Evolutionary conservation across 148 eudicot species (phyloP), one percentile per base, ranked within the genome.

Genomic region (Cornus florida): DNA sequence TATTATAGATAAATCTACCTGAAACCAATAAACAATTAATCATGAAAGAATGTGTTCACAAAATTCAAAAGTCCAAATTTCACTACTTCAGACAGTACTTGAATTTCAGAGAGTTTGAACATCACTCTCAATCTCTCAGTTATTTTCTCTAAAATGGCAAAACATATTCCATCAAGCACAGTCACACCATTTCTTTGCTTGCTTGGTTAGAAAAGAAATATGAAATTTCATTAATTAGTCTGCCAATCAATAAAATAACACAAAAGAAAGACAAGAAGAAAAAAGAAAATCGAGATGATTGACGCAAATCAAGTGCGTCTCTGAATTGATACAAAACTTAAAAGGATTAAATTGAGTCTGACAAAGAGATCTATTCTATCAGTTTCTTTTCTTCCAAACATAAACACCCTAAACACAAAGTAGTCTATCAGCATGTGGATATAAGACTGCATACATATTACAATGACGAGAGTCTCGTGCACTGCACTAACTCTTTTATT

Each of bases 231-330:
- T 35, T 19, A 38, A 33, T 56, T 67, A 67, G 73, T 67, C 68
- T 73, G 48, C 9, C 43, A 13, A 69, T 39, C 24, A 39, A 7
- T 68, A 31, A 31, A 68, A n/a, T 19, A 19, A 39, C 4, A 70
- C 5, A 11, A 0, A 35, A 35, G 48, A 8, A 70, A 28, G 28
- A 28, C 28, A 28, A 28, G 28, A 3, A 1, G 35, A 35, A 35
- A 4, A 69, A 41, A 35, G 12, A 35, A 66, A 74, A n/a, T 8
- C 33, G 38, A 53, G 23, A 77, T 66, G 67, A 74, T 65, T 81
- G 79, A 74, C 14, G 11, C 43, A 66, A 72, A 71, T 65, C 72
- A 80, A 77, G 43, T n/a, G n/a, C n/a, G n/a, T 62, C 71, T 53
- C 82, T 70, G 70, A 35, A 28, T 28, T 1, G 10, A 74, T 53